Percentiles rank a stretch among this genome's conserved stretches.
These are phyloP conservation scores for Tilletia horrida DNA, from an alignment of 1,284 basidiomycete species.

Conservation along the genomic window DNA sequence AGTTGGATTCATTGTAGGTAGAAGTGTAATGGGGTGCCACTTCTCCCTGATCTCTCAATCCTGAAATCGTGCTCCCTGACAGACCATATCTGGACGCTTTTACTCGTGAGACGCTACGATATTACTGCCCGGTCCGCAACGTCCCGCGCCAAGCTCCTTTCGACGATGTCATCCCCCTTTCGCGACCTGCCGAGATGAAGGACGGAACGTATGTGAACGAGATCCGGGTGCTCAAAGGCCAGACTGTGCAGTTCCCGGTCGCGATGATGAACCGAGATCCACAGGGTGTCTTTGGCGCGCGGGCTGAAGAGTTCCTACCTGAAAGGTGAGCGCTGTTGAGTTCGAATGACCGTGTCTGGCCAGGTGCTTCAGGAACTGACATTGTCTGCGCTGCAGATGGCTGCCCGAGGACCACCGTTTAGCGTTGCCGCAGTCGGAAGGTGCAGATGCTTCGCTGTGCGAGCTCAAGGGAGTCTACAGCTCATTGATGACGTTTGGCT, in stretches of 20 bases:
- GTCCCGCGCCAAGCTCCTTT: background rate
- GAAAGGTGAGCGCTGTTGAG: background rate
- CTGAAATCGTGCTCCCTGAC: too few relatives aligned
- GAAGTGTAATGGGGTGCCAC: too few relatives aligned
- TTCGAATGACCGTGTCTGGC: background rate
- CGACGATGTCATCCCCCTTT: constrained; percentile 9
- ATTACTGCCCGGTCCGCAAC: background rate
- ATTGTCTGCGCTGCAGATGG: background rate
- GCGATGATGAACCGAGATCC: background rate
- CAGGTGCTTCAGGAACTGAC: background rate
- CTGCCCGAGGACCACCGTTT: background rate
- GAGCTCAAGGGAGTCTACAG: background rate
- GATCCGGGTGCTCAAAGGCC: constrained; percentile 2
- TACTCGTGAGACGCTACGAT: constrained; percentile 4
- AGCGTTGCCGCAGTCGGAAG: background rate
- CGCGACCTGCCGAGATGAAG: background rate
- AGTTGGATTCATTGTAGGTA: constrained; percentile 30
- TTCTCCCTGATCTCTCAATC: too few relatives aligned
- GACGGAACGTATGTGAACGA: background rate
- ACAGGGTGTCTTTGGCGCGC: background rate
- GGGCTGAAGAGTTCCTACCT: background rate
- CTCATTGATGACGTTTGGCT: background rate
- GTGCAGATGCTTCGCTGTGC: background rate
- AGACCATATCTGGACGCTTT: constrained; percentile 8
- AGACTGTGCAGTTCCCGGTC: background rate